Percentiles rank a stretch among this genome's conserved stretches.
Evolutionary conservation across 2,329 filamentous ascomycete genomes (phyloP).

Genomic region (Cladosporium sp.): DNA sequence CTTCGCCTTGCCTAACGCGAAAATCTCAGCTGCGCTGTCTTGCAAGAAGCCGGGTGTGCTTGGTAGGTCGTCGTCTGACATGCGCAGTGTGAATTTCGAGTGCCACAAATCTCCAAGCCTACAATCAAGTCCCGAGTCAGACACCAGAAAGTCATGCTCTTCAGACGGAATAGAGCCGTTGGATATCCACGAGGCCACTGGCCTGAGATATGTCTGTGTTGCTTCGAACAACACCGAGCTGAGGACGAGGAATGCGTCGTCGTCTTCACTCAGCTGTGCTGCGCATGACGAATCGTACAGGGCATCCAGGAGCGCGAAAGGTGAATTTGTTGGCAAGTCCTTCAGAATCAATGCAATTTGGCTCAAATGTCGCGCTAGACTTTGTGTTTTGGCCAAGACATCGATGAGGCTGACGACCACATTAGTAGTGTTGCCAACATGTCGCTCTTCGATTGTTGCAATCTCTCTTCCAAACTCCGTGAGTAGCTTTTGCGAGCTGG

Average conservation of each 20-base stretch:
- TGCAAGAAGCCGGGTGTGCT: conserved; percentile 72
- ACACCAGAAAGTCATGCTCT: conserved; percentile 72
- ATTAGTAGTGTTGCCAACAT: conserved; percentile 51
- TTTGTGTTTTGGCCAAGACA: conserved; percentile 47
- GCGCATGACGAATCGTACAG: conserved; percentile 66
- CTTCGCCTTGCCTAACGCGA: conserved; percentile 83
- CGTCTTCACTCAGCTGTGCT: conserved; percentile 65
- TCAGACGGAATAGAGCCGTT: conserved; percentile 60
- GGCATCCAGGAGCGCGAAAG: conserved; percentile 70
- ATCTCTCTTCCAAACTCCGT: conserved; percentile 55
- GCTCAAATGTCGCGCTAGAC: not conserved
- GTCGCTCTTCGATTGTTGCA: conserved; percentile 55
- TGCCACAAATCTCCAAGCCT: conserved; percentile 69
- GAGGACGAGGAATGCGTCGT: conserved; percentile 57
- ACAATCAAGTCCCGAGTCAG: conserved; percentile 49
- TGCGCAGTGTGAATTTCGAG: conserved; percentile 64
- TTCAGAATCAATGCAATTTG: not conserved
- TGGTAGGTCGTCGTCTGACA: conserved; percentile 54
- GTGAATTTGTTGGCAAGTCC: not conserved
- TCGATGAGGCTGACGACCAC: conserved; percentile 62
- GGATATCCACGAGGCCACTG: conserved; percentile 80
- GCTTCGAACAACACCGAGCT: conserved; percentile 72
- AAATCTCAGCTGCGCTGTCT: conserved; percentile 65
- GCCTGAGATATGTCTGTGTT: conserved; percentile 74
- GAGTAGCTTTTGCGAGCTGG: conserved; percentile 56